These are phyloP conservation scores for Haberlea rhodopensis DNA, from an alignment of 257 asterid genomes.

Conservation along the genomic window DNA sequence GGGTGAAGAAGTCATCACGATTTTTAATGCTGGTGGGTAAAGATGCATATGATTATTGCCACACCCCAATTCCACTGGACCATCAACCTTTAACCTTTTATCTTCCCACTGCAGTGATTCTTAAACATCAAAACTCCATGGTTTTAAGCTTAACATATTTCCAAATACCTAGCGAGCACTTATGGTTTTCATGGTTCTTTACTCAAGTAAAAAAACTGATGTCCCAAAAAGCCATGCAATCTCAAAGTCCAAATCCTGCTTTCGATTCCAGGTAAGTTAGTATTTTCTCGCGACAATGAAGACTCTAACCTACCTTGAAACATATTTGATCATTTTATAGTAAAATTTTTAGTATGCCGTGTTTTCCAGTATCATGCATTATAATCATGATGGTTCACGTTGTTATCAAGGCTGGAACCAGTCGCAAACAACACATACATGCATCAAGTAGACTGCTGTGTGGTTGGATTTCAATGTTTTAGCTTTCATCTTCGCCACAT, in stretches of 20 bases:
- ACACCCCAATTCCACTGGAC: background rate
- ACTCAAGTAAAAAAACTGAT: background rate
- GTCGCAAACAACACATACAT: background rate
- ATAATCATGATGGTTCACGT: background rate
- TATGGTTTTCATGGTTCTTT: background rate
- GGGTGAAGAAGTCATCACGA: background rate
- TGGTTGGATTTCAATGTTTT: background rate
- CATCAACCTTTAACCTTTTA: conserved; percentile 1
- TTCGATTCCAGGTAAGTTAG: background rate
- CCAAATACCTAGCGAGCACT: background rate
- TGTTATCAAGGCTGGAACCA: background rate
- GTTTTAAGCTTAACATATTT: background rate
- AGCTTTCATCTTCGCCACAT: background rate
- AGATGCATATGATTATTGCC: background rate
- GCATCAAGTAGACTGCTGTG: background rate
- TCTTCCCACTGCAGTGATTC: conserved; percentile 7
- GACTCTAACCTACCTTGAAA: background rate
- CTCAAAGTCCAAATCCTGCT: conserved; percentile 4
- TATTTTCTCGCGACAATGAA: background rate
- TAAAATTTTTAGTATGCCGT: background rate
- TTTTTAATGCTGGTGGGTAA: background rate
- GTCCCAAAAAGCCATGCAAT: conserved; percentile 6
- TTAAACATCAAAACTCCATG: conserved; percentile 4
- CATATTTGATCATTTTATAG: too few relatives aligned
- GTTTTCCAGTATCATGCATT: background rate